These are phyloP conservation scores for Colletotrichum cuscutae DNA, from an alignment of 2,329 filamentous ascomycete genomes.

Conservation along the genomic window DNA sequence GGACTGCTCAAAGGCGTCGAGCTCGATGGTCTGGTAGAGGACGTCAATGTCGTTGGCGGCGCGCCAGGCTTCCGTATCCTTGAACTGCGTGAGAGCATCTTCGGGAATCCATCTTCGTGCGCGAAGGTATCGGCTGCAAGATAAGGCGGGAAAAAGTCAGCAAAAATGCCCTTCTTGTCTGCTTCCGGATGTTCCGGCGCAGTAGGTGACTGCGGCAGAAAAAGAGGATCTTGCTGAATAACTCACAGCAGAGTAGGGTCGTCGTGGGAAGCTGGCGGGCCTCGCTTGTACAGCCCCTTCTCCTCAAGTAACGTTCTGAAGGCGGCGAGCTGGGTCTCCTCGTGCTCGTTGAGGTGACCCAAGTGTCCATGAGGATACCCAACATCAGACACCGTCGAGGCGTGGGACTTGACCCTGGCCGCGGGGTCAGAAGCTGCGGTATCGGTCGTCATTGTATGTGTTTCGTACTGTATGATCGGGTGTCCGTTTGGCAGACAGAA, in stretches of 20 bases:
- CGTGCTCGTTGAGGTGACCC: constrained; percentile 76
- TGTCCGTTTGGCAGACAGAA: background rate
- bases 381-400: constrained; percentile 44
- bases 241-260: constrained; percentile 78
- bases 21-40: constrained; percentile 87
- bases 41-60: constrained; percentile 80
- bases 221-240: background rate
- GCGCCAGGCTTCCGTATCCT: constrained; percentile 89
- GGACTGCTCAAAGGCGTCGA: constrained; percentile 85
- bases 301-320: constrained; percentile 79
- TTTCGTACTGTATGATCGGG: background rate
- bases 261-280: constrained; percentile 71
- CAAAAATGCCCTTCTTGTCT: background rate
- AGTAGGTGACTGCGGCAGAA: background rate
- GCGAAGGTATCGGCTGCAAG: constrained; percentile 81
- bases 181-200: background rate
- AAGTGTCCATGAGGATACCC: constrained; percentile 83
- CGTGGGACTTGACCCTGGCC: constrained; percentile 24
- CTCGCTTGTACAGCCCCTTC: constrained; percentile 70
- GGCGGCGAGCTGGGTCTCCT: constrained; percentile 72
- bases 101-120: constrained; percentile 82
- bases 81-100: constrained; percentile 86
- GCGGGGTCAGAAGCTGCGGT: constrained; percentile 24
- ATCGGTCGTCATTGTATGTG: constrained; percentile 13
- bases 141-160: constrained; percentile 19